Evolutionary conservation across 2,329 filamentous ascomycete genomes (phyloP), one percentile per base, ranked within the genome.

Genomic region (Westerdykella aurantiaca): DNA sequence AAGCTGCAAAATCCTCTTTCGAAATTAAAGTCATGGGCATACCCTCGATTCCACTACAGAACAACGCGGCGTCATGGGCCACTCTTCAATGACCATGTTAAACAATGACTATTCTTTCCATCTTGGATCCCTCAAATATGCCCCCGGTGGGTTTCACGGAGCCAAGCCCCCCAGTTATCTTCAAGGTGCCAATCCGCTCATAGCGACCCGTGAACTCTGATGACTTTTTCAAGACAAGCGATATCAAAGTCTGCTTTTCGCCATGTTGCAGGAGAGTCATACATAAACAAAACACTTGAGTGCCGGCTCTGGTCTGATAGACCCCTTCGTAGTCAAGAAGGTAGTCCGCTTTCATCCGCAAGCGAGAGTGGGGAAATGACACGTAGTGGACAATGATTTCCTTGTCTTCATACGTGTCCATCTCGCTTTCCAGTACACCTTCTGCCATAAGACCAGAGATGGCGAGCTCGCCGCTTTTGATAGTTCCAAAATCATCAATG

Each of bases 401-500:
- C 13, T 38, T 16, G 14, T 16, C 39, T 6, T 45, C 23, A 34
- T 18, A 16, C 25, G 12, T 23, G 12, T 12, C 6, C 13, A 21
- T 33, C 17, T 40, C 38, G 14, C 35, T 13, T 21, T 43, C 41
- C 5, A 41, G 34, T 4, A 45, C 2, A 13, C 43, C 39, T 23
- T 45, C 39, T 4, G 12, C 34, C 11, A 45, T 16, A 13, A 38
- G 34, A 9, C 43, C 43, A 13, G 16, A 31, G 23, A 45, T 38
- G 11, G 33, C 41, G 9, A 45, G 22, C n/a, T 17, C 16, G 9
- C 43, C 43, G 18, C 31, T 12, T 13, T 16, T 31, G 14, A 41
- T 37, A 4, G 25, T 18, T 16, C 43, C 43, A 23, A 41, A 45
- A 12, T 38, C 43, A 35, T 45, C 43, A 21, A 41, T 25, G 14